A percentile compares a stretch with the other conserved stretches of the same genome.
phyloP scores from a whole-genome alignment of 73 alveolate genomes.

The Paramecium primaurelia region DNA sequence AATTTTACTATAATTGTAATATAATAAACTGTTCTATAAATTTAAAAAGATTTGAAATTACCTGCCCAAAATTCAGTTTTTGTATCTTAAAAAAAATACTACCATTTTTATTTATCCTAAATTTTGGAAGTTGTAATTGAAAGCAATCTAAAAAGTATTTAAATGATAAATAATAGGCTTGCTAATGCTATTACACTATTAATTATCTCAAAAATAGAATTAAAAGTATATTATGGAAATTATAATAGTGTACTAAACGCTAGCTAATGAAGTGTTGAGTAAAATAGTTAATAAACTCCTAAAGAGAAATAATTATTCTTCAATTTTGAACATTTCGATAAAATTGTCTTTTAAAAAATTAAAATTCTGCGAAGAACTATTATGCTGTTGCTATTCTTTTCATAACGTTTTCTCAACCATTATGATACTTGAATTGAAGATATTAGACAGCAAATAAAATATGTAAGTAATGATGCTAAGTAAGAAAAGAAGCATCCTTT shows the following conservation, averaged over 20 bases:
- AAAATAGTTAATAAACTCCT: neutral
- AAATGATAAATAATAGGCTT: neutral
- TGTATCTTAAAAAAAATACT: neutral
- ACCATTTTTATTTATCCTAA: neutral
- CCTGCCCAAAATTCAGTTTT: neutral
- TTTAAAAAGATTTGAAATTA: neutral
- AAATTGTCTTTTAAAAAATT: neutral
- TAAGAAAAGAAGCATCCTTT: too few species aligned
- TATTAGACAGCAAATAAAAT: too few species aligned
- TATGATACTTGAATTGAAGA: too few species aligned
- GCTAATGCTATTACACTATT: neutral
- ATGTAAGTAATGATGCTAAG: too few species aligned
- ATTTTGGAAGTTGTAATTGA: neutral
- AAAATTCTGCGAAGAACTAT: too few species aligned
- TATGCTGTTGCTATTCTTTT: too few species aligned
- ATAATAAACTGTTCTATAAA: neutral
- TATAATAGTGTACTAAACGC: neutral
- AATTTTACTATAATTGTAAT: neutral
- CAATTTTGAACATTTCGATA: neutral
- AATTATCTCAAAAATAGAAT: neutral
- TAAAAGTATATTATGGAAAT: neutral
- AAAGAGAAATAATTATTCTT: neutral
- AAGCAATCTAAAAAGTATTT: neutral
- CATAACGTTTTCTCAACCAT: too few species aligned
- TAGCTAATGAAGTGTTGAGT: neutral